Evolutionary conservation across 2,329 filamentous ascomycete species (phyloP), one percentile per base, ranked within the genome.

Genomic region (Scytalidium lignicola): DNA sequence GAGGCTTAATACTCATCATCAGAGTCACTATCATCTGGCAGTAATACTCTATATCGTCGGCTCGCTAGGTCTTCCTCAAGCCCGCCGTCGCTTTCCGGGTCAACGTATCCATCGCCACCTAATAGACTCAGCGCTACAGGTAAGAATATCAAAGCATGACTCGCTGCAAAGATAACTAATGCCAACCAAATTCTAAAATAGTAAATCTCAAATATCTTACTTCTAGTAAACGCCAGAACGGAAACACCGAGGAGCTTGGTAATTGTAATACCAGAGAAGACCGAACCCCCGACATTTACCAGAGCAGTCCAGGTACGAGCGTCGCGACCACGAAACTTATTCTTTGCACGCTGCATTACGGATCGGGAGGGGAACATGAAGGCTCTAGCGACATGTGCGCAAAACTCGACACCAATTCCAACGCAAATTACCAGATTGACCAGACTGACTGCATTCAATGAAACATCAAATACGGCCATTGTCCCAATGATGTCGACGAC

Each of bases 181-280:
- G 91, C 86, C 17, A 96, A 74, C 93, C 93, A 99, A 41, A 99
- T 88, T 41, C 93, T 81, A 77, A 99, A 99, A 70, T 99, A 99
- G 71, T 99, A 99, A 50, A 99, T 90, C 73, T 99, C 95, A 62
- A 99, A 99, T 63, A 99, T 99, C 80, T 97, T 99, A 67, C 89
- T 95, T 46, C 88, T 76, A 7, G 93, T 99, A 63, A 96, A 99
- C 0, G 93, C 93, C 18, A 99, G 74, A 29, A 99, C 93, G 42
- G 79, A 85, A 0, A 99, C 92, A 3, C 93, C 93, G 2, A 99
- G 74, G 1, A 99, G 78, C 70, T 99, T 99, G 2, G 93, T 99
- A 46, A 99, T 76, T 0, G 92, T 97, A 66, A 99, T 99, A 2
- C 93, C 93, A 26, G 88, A 95, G 63, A 99, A 95, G 12, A 99